These are phyloP conservation scores for Brassica balearica DNA, from an alignment of 441 rosid species.

Conservation along the genomic window DNA sequence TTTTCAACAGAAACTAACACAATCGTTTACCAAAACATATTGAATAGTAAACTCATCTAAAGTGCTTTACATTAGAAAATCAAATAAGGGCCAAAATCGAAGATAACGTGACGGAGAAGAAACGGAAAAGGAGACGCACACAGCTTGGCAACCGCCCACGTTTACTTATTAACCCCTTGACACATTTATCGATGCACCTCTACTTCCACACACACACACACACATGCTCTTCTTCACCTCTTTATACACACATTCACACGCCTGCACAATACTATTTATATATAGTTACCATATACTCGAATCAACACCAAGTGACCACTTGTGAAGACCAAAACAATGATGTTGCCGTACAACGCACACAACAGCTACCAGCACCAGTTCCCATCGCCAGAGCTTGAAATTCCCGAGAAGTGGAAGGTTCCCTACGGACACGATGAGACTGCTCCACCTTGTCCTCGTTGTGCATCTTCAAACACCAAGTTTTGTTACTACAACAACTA, in stretches of 20 bases:
- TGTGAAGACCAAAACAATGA: conserved; percentile 24
- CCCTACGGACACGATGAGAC: conserved; percentile 52
- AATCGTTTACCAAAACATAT: neutral
- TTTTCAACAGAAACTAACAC: neutral
- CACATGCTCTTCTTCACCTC: conserved; percentile 44
- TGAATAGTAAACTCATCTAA: neutral
- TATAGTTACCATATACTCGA: conserved; percentile 25
- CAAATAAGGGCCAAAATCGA: conserved; percentile 8
- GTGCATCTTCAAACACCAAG: conserved; percentile 86
- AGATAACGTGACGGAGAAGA: conserved; percentile 43
- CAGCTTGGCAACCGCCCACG: conserved; percentile 50
- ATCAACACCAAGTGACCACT: conserved; percentile 31
- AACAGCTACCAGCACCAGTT: conserved; percentile 42
- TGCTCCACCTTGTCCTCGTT: conserved; percentile 82
- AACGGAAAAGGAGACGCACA: conserved; percentile 44
- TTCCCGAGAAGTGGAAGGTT: conserved; percentile 40
- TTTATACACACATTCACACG: conserved; percentile 4
- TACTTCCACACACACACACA: conserved; percentile 40
- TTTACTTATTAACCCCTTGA: conserved; percentile 25
- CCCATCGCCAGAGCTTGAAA: conserved; percentile 37
- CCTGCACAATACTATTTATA: conserved; percentile 8
- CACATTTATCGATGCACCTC: conserved; percentile 43
- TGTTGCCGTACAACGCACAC: conserved; percentile 39
- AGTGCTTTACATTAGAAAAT: neutral
- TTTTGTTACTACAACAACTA: conserved; percentile 96